phyloP scores from a whole-genome alignment of 1,139 yeast genomes.

The Magnusiomyces ingens region DNA sequence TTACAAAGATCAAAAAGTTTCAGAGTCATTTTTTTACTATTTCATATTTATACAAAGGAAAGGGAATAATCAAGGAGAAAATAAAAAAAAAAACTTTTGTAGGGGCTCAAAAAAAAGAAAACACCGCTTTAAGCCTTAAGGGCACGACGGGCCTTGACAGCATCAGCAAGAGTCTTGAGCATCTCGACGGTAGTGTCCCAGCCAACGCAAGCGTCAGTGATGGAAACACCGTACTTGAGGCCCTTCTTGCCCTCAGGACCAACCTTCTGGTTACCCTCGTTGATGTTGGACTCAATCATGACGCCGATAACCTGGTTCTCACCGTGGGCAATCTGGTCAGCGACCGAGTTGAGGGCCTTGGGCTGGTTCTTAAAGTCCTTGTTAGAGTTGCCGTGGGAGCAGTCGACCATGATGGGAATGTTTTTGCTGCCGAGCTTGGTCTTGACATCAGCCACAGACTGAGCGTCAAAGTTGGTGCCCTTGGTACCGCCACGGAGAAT shows the following conservation, averaged over 20 bases:
- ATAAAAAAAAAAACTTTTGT: neutral
- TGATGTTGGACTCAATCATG: conserved; percentile 91
- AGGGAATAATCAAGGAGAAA: too few species aligned
- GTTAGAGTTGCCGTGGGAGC: conserved; percentile 94
- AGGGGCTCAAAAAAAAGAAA: neutral
- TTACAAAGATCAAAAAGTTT: too few species aligned
- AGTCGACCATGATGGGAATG: conserved; percentile 74
- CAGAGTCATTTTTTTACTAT: too few species aligned
- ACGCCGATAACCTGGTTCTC: conserved; percentile 79
- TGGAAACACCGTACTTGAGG: conserved; percentile 84
- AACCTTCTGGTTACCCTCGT: conserved; percentile 87
- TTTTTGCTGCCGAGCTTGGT: conserved; percentile 34
- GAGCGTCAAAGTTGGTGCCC: conserved; percentile 86
- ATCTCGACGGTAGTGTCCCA: conserved; percentile 80
- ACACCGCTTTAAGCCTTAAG: neutral
- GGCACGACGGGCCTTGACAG: conserved; percentile 68
- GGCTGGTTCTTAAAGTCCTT: conserved; percentile 96
- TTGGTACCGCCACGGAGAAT: conserved; percentile 93
- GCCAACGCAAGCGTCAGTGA: conserved; percentile 93
- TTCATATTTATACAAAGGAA: too few species aligned
- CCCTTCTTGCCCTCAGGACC: conserved; percentile 58
- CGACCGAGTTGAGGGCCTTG: conserved; percentile 69
- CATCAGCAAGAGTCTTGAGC: conserved; percentile 62
- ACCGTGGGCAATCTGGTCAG: conserved; percentile 76
- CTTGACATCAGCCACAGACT: conserved; percentile 69